phyloP scores from a whole-genome alignment of 2,329 filamentous ascomycete genomes.

The Raffaelea arxii region DNA sequence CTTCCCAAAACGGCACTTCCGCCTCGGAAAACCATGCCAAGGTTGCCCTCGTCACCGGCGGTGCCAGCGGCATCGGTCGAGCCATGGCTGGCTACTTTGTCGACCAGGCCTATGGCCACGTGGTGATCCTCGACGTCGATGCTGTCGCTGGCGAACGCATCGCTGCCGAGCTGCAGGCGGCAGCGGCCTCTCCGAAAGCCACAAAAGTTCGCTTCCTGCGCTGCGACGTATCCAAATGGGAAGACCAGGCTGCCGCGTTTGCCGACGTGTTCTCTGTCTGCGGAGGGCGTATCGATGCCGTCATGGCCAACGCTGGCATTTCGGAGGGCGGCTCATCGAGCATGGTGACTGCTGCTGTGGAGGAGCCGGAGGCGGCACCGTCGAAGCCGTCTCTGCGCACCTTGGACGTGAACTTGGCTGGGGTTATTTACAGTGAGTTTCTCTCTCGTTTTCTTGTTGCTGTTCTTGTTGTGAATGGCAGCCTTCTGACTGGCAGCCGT shows the following conservation, averaged over 20 bases:
- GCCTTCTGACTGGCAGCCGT: constrained; percentile 18
- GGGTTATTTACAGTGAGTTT: constrained; percentile 33
- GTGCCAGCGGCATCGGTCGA: constrained; percentile 25
- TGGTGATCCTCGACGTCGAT: constrained; percentile 25
- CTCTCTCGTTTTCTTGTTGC: neutral
- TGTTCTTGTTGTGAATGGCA: neutral
- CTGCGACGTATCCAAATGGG: constrained; percentile 28
- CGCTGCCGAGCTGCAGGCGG: constrained; percentile 14
- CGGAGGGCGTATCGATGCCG: constrained; percentile 28
- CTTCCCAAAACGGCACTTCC: no score
- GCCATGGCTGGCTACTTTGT: constrained; percentile 25
- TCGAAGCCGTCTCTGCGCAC: constrained; percentile 24
- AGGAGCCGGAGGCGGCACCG: constrained; percentile 16
- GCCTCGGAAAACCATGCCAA: no score
- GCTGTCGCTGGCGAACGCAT: constrained; percentile 15
- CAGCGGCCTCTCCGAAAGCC: constrained; percentile 15
- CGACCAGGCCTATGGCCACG: constrained; percentile 16
- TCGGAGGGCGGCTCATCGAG: constrained; percentile 27
- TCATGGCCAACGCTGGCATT: constrained; percentile 41
- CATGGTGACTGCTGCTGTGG: constrained; percentile 14
- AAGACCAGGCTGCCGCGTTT: constrained; percentile 20
- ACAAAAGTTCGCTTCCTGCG: constrained; percentile 19
- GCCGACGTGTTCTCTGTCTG: constrained; percentile 13
- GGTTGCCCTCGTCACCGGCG: constrained; percentile 24
- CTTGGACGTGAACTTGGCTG: constrained; percentile 27